Conservation (phyloP, 2,329 filamentous ascomycete genomes). For the Colletotrichum trifolii region DNA sequence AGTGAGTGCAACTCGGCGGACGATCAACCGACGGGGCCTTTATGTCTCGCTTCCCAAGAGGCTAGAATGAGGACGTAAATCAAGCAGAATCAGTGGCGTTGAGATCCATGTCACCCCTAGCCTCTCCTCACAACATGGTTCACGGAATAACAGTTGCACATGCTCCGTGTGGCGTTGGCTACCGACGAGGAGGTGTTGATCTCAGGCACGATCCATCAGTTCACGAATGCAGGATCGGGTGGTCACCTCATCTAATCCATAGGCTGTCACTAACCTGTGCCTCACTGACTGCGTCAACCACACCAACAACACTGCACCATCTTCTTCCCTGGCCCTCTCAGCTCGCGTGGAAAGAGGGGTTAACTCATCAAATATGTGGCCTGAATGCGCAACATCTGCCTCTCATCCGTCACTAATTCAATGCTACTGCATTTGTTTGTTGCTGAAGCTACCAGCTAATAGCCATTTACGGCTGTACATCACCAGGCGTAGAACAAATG, state of each 20-base stretch:
- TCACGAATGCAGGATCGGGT: neutral
- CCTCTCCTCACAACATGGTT: neutral
- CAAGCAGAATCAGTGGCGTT: too few relatives aligned
- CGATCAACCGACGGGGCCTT: too few relatives aligned
- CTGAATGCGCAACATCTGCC: too few relatives aligned
- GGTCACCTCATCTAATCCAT: neutral
- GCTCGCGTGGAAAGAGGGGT: neutral
- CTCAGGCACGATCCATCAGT: neutral
- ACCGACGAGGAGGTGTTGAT: too few relatives aligned
- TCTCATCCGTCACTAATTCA: too few relatives aligned
- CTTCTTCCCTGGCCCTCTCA: neutral
- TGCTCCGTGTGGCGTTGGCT: slow-evolving; percentile 18
- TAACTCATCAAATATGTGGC: neutral
- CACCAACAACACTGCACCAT: neutral
- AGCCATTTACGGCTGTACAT: neutral
- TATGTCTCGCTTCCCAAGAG: neutral
- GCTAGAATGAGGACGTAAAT: neutral
- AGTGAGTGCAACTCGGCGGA: too few relatives aligned
- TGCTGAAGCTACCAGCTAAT: too few relatives aligned
- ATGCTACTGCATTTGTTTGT: rapidly evolving
- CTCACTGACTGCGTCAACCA: neutral
- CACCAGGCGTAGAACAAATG: too few relatives aligned
- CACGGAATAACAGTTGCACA: slow-evolving; percentile 10
- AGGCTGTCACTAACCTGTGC: neutral
- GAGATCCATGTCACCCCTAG: neutral